phyloP scores from a whole-genome alignment of 202 grass and related monocot genomes.

The Elaeis oleifera region DNA sequence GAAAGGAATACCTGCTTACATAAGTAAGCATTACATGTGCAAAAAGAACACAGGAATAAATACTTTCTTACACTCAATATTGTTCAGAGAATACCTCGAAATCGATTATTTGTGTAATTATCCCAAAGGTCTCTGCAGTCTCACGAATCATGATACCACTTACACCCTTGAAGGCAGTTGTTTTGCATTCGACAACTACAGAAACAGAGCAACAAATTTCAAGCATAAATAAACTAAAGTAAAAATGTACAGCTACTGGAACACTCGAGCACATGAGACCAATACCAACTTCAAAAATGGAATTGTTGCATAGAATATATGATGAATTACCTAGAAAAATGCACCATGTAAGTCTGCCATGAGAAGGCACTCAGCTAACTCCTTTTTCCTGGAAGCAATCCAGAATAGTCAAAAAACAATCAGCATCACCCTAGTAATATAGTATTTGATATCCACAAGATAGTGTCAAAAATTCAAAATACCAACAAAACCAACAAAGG shows the following conservation, averaged over 20 bases:
- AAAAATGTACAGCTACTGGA: constrained; percentile 19
- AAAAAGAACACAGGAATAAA: not conserved
- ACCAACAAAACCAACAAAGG: not conserved
- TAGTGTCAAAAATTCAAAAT: not conserved
- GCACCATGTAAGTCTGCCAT: constrained; percentile 78
- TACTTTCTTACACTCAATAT: constrained; percentile 4
- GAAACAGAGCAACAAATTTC: constrained; percentile 8
- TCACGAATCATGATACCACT: constrained; percentile 76
- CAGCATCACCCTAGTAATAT: too few species aligned
- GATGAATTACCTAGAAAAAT: constrained; percentile 44
- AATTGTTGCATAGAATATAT: not conserved
- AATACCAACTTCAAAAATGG: not conserved
- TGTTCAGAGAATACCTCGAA: constrained; percentile 39
- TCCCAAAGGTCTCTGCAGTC: constrained; percentile 80
- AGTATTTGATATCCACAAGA: not conserved
- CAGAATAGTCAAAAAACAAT: constrained; percentile 14
- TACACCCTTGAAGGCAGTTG: constrained; percentile 42
- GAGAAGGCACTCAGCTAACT: constrained; percentile 55
- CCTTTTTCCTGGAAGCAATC: constrained; percentile 46
- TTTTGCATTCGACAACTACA: constrained; percentile 71
- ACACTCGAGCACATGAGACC: constrained; percentile 1
- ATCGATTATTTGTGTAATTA: constrained; percentile 53
- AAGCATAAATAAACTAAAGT: constrained; percentile 12
- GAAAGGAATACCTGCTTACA: not conserved
- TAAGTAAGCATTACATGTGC: not conserved